Conservation (phyloP, 169 alveolate species). For the Plasmodium blacklocki region DNA sequence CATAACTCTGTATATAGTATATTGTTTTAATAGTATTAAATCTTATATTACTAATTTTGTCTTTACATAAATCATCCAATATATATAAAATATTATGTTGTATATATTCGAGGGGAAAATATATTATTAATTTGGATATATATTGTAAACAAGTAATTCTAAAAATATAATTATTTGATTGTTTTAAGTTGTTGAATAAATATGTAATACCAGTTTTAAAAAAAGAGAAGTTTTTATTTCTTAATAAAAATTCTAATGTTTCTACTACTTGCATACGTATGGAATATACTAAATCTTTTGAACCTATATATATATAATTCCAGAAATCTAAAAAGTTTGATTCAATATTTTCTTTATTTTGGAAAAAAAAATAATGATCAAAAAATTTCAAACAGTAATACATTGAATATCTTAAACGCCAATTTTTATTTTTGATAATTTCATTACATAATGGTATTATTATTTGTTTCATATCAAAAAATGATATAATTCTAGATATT, state of each 20-base stretch:
- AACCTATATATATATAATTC: constrained; percentile 57
- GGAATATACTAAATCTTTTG: constrained; percentile 63
- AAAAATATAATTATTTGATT: constrained; percentile 41
- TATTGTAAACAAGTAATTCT: constrained; percentile 74
- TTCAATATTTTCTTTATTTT: constrained; percentile 61
- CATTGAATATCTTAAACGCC: constrained; percentile 68
- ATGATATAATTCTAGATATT: constrained; percentile 71
- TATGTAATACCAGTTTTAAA: constrained; percentile 61
- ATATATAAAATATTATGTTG: constrained; percentile 33
- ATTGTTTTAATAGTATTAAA: constrained; percentile 60
- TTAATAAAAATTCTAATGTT: constrained; percentile 69
- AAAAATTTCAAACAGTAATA: constrained; percentile 68
- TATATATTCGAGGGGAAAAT: constrained; percentile 63
- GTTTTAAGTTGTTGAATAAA: constrained; percentile 62
- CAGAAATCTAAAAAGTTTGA: constrained; percentile 63
- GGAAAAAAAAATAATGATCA: constrained; percentile 70
- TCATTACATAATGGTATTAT: constrained; percentile 72
- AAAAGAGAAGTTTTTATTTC: constrained; percentile 29
- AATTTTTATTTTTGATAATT: constrained; percentile 68
- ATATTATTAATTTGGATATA: constrained; percentile 50
- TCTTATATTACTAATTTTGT: constrained; percentile 63
- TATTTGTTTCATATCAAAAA: constrained; percentile 77
- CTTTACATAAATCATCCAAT: constrained; percentile 34
- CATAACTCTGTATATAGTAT: constrained; percentile 43
- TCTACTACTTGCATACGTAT: constrained; percentile 48